Evolutionary conservation across 169 alveolate species (phyloP).

Genomic region (Cyclospora cayetanensis): DNA sequence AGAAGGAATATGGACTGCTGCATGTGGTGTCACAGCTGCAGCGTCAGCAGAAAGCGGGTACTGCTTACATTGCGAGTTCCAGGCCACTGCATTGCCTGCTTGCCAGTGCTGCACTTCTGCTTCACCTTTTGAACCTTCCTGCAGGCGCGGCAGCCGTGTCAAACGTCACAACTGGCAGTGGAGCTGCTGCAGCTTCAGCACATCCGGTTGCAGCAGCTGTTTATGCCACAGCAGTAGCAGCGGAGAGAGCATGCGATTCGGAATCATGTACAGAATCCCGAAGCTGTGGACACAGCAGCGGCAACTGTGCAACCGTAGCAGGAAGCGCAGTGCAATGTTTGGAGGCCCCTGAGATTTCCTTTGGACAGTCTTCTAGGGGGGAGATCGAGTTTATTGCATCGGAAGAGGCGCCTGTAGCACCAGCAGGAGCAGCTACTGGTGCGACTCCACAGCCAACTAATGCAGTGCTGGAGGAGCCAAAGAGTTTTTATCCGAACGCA

Average conservation of each 20-base stretch:
- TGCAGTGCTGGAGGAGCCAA: too few relatives aligned
- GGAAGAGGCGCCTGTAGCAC: not conserved
- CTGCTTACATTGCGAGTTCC: not conserved
- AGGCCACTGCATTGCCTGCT: not conserved
- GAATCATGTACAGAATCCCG: not conserved
- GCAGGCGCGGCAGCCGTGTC: not conserved
- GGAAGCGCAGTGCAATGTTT: too few relatives aligned
- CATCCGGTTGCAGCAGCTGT: not conserved
- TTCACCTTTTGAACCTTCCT: not conserved
- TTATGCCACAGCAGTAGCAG: not conserved
- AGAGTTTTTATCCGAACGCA: too few relatives aligned
- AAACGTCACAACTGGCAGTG: not conserved
- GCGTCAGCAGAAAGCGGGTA: not conserved
- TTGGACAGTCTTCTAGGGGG: too few relatives aligned
- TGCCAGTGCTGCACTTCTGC: not conserved
- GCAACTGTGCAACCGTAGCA: not conserved
- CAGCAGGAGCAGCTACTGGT: not conserved
- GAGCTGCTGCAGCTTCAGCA: not conserved
- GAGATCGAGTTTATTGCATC: too few relatives aligned
- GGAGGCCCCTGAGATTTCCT: too few relatives aligned
- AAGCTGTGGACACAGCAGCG: not conserved
- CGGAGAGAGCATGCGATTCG: not conserved
- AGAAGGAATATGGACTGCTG: too few relatives aligned
- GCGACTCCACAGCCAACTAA: too few relatives aligned
- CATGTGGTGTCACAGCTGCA: too few relatives aligned